Conservation (phyloP, 176 grass and related monocot species). For the Dactylis glomerata region DNA sequence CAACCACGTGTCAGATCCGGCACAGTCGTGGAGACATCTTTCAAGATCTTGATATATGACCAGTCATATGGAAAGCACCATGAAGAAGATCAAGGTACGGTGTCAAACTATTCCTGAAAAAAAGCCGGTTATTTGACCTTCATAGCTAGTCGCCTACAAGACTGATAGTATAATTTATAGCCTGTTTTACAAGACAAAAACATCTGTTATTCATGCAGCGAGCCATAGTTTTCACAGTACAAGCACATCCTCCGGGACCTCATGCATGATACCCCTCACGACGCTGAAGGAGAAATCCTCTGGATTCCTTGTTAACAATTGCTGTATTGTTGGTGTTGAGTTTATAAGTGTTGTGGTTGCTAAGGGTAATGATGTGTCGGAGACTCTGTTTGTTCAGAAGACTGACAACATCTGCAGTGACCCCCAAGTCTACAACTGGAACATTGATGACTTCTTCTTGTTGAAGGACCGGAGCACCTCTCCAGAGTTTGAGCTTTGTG, state of each 20-base stretch:
- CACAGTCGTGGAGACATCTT: conserved; percentile 8
- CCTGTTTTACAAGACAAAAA: neutral
- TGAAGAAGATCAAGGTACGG: conserved; percentile 12
- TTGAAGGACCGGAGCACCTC: neutral
- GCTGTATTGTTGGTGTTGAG: conserved; percentile 33
- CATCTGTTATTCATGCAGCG: neutral
- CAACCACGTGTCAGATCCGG: neutral
- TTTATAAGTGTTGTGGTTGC: conserved; percentile 6
- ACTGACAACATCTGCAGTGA: conserved; percentile 7
- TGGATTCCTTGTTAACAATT: conserved; percentile 24
- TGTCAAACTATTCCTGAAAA: neutral
- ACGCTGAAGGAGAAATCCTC: neutral
- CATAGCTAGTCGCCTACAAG: neutral
- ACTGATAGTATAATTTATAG: neutral
- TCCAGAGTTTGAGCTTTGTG: conserved; percentile 11
- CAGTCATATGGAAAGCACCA: conserved; percentile 28
- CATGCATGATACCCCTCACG: conserved; percentile 33
- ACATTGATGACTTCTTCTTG: conserved; percentile 15
- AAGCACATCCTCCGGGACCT: conserved; percentile 3
- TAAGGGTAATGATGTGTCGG: conserved; percentile 1
- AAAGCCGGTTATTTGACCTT: neutral
- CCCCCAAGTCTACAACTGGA: conserved; percentile 10
- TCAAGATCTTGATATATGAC: conserved; percentile 43
- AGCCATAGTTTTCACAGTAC: conserved; percentile 19
- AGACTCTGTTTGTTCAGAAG: conserved; percentile 30